These are phyloP conservation scores for Ophiosphaerella herpotricha DNA, from an alignment of 2,329 filamentous ascomycete genomes.

Conservation along the genomic window DNA sequence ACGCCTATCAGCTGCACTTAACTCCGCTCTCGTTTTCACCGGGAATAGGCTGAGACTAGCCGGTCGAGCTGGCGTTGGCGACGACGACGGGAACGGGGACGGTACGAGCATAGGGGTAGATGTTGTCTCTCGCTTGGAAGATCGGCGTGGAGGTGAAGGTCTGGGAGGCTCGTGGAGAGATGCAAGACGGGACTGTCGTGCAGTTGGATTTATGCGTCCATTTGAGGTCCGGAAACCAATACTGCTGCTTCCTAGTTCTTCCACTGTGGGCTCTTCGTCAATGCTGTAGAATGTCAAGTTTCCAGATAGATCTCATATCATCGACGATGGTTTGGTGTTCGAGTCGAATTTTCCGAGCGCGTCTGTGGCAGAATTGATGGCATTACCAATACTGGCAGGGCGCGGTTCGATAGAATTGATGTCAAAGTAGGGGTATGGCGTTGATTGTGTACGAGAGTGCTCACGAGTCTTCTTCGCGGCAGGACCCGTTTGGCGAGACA, in stretches of 20 bases:
- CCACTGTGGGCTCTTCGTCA: conserved; percentile 22
- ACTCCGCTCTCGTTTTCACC: conserved; percentile 12
- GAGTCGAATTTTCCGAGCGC: not conserved
- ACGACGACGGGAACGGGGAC: not conserved
- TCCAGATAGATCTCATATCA: conserved; percentile 23
- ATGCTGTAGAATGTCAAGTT: conserved; percentile 28
- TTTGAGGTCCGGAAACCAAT: conserved; percentile 21
- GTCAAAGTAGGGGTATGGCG: conserved; percentile 35
- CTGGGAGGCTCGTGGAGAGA: conserved; percentile 4
- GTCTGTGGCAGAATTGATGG: conserved; percentile 5
- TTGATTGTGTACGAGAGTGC: conserved; percentile 34
- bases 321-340: conserved; percentile 4
- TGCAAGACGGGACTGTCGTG: conserved; percentile 9
- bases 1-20: conserved; percentile 10
- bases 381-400: conserved; percentile 8
- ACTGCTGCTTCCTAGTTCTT: conserved; percentile 20
- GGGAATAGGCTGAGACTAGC: conserved; percentile 18
- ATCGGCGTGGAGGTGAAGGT: conserved; percentile 4
- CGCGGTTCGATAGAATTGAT: conserved; percentile 9
- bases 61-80: conserved; percentile 1
- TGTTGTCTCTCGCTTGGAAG: conserved; percentile 5
- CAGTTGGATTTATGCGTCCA: conserved; percentile 8
- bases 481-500: conserved; percentile 22
- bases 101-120: not conserved
- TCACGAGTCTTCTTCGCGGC: conserved; percentile 17